Evolutionary conservation across 2,329 filamentous ascomycete genomes (phyloP).

Genomic region (Tetracladium maxilliforme): DNA sequence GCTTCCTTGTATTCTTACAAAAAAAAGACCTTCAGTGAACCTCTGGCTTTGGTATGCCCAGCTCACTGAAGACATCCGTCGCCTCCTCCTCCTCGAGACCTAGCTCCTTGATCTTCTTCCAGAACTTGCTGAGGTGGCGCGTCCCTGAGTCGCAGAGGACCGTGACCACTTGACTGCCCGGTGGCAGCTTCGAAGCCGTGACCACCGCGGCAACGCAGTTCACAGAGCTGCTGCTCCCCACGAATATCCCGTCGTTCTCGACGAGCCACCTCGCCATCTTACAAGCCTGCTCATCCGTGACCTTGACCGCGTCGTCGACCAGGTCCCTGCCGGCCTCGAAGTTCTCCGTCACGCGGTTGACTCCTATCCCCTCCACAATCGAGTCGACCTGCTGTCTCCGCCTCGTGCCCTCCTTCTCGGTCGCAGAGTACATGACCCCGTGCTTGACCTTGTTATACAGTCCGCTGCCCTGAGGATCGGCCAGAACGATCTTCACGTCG

Average conservation of each 20-base stretch:
- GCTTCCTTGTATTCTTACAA: too few relatives aligned
- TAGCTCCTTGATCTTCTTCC: conserved; percentile 56
- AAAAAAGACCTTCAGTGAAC: too few relatives aligned
- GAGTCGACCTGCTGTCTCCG: conserved; percentile 85
- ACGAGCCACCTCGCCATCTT: conserved; percentile 94
- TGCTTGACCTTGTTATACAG: conserved; percentile 84
- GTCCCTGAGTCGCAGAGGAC: conserved; percentile 77
- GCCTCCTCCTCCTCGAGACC: conserved; percentile 46
- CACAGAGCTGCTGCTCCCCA: conserved; percentile 90
- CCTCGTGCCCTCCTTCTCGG: conserved; percentile 81
- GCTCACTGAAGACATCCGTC: conserved; percentile 30
- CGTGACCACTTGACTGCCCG: conserved; percentile 53
- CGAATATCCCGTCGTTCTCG: conserved; percentile 87
- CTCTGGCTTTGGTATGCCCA: conserved; percentile 30
- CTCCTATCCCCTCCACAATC: conserved; percentile 89
- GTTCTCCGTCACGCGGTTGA: conserved; percentile 88
- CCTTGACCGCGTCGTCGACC: conserved; percentile 78
- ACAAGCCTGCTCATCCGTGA: conserved; percentile 79
- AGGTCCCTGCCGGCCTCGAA: conserved; percentile 77
- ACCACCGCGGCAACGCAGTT: conserved; percentile 76
- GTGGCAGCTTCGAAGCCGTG: conserved; percentile 50
- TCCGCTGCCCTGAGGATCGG: conserved; percentile 88
- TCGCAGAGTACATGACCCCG: conserved; percentile 88
- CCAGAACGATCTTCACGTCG: conserved; percentile 57
- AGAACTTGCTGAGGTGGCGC: conserved; percentile 73